Evolutionary conservation across 2,329 filamentous ascomycete species (phyloP), one percentile per base, ranked within the genome.

Genomic region (Colletotrichum lindemuthianum): DNA sequence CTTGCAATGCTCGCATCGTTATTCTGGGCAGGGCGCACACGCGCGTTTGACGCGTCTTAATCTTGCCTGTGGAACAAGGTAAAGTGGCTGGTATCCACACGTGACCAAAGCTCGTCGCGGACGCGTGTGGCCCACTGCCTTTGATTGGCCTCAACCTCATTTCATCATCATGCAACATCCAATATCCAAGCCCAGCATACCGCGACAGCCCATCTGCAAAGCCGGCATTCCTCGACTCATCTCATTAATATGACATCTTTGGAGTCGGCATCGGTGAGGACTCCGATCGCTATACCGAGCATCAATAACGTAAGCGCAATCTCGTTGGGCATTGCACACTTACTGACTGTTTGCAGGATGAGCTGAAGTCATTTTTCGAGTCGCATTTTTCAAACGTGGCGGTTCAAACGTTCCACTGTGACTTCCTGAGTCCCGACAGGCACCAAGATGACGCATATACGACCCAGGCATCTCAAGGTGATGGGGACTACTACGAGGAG

Each of bases 351-450:
- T 63, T 59, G 24, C 66, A 91, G 89, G 79, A 85, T 74, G 88
- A 91, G 47, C 77, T 91, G 37, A 72, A 77, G 57, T 77, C 77
- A 34, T 91, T 91, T 70, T 84, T 88, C 67, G 76, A 83, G 45
- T 75, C 80, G 15, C 89, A 92, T 70, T 92, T 92, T 74, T 82
- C 82, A 10, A 59, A 69, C 39, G 68, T 75, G 49, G 81, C 84
- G 34, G 66, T 84, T 15, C 70, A 76, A n/a, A 74, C 79, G 24
- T 88, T 88, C 68, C 72, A 75, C 12, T 60, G 73, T 10, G 76
- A 81, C 8, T 86, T 88, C 69, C 72, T 83, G 56, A 72, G 72
- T 11, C 76, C 77, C 2, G 66, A 52, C 48, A 49, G 69, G 49
- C 52, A 71, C 11, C 56, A 72, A 15, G 41, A 66, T 9, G 69